These are phyloP conservation scores for Nicotiana paniculata DNA, from an alignment of 257 asterid genomes.

Conservation along the genomic window DNA sequence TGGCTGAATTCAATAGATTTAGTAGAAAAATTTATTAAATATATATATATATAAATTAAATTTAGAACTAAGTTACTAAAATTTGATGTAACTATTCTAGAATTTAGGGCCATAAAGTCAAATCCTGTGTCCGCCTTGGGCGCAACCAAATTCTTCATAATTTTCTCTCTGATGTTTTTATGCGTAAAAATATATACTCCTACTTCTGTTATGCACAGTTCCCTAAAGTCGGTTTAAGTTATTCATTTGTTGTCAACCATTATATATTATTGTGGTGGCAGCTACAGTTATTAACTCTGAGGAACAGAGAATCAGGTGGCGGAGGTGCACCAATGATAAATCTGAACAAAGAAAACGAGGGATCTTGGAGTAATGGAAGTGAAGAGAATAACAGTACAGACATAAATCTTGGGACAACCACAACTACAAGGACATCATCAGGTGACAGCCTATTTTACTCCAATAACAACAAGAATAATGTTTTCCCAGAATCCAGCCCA, in stretches of 20 bases:
- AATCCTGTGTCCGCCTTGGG: too few relatives aligned
- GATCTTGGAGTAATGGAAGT: slow-evolving; percentile 74
- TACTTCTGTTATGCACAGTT: not conserved
- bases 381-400: slow-evolving; percentile 55
- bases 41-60: too few relatives aligned
- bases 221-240: not conserved
- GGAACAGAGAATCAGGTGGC: slow-evolving; percentile 35
- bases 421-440: slow-evolving; percentile 26
- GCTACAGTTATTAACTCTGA: slow-evolving; percentile 51
- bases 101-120: too few relatives aligned
- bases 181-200: not conserved
- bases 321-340: slow-evolving; percentile 28
- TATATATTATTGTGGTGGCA: slow-evolving; percentile 2
- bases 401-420: slow-evolving; percentile 35
- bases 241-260: not conserved
- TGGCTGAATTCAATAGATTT: too few relatives aligned
- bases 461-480: slow-evolving; percentile 21
- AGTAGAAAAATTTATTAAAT: too few relatives aligned
- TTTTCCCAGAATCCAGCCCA: slow-evolving; percentile 18
- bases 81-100: too few relatives aligned
- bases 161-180: not conserved
- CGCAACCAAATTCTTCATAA: not conserved
- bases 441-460: slow-evolving; percentile 17
- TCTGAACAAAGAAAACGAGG: slow-evolving; percentile 59
- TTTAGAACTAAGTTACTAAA: too few relatives aligned